A percentile compares a stretch with the other conserved stretches of the same genome.
phyloP scores from a whole-genome alignment of 768 basidiomycete genomes.

The Cystofilobasidium macerans region DNA sequence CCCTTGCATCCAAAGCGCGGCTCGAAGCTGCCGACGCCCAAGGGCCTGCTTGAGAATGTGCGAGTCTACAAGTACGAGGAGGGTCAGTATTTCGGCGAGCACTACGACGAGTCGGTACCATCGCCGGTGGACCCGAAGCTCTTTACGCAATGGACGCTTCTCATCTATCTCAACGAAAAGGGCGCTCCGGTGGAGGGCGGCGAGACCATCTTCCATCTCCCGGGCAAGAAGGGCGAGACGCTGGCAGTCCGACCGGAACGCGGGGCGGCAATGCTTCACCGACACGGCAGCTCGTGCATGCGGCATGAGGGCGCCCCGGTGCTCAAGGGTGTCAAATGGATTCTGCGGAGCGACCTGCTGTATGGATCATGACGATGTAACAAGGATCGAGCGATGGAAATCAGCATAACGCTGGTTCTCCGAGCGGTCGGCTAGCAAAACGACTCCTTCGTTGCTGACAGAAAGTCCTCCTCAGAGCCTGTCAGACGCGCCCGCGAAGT shows the following conservation, averaged over 20 bases:
- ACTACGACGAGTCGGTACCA: conserved; percentile 19
- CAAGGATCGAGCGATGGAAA: no score
- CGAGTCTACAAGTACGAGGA: conserved; percentile 11
- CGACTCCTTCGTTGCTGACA: no score
- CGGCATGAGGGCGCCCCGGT: conserved; percentile 32
- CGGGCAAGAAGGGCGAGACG: conserved; percentile 12
- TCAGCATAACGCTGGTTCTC: no score
- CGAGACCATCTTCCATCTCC: conserved; percentile 30
- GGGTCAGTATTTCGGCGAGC: conserved; percentile 17
- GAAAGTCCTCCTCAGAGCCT: no score
- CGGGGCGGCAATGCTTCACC: conserved; percentile 31
- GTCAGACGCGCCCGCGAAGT: no score
- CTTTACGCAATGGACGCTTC: conserved; percentile 19
- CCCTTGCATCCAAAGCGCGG: background rate
- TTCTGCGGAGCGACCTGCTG: conserved; percentile 32
- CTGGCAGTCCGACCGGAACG: conserved; percentile 29
- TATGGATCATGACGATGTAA: conserved; percentile 23
- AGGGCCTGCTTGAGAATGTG: conserved; percentile 21
- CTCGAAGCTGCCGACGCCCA: background rate
- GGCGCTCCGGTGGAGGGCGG: conserved; percentile 26
- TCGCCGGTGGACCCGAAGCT: conserved; percentile 13
- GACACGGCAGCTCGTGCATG: conserved; percentile 32
- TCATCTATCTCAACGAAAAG: conserved; percentile 16
- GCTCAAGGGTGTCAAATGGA: conserved; percentile 31
- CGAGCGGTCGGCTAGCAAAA: no score